Evolutionary conservation across 352 stramenopile genomes (phyloP), one percentile per base, ranked within the genome.

Genomic region (Phytophthora citricola): DNA sequence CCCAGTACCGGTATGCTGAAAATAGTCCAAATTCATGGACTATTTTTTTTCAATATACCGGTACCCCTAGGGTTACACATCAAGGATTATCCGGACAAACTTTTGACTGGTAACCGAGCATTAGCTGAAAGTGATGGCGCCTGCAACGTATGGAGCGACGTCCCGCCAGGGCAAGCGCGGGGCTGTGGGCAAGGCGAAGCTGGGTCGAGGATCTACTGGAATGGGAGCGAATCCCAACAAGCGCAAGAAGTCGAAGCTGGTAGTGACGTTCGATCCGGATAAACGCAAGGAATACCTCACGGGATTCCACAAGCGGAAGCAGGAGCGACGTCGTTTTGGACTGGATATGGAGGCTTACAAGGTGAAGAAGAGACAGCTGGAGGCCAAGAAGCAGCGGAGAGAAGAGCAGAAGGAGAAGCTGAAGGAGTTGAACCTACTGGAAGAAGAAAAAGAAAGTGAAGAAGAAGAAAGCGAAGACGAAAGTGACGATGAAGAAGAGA

Each of bases 281-380:
- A 96, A 96, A 73, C 85, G 88, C 39, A 94, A 88, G 31, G 88
- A 96, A 63, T 96, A 91, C 58, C 68, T 96, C 56, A 94, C 87
- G 15, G 88, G 88, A 8, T 96, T 96, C 69, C 81, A 87, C 73
- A 94, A 94, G 71, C 85, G 88, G 50, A 96, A 96, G 66, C 85
- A 94, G 59, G 88, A 96, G 62, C 83, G 88, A 24, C 83, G 88
- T 50, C 86, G 88, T 60, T 96, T 94, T 51, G 88, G 88, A 1
- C 66, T 94, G 57, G 86, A 96, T 55, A 96, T 96, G 88, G 85
- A 96, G 74, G 88, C 88, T 47, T 96, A 79, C 73, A 96, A 96
- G 79, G 84, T 92, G 51, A 91, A 96, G 70, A 96, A 96, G 58
- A 72, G 71, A 6, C 78, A 89, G 31, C 52, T 96, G 22, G 86